Evolutionary conservation across 352 stramenopile species (phyloP), one percentile per base, ranked within the genome.

Genomic region (Pythium volutum): DNA sequence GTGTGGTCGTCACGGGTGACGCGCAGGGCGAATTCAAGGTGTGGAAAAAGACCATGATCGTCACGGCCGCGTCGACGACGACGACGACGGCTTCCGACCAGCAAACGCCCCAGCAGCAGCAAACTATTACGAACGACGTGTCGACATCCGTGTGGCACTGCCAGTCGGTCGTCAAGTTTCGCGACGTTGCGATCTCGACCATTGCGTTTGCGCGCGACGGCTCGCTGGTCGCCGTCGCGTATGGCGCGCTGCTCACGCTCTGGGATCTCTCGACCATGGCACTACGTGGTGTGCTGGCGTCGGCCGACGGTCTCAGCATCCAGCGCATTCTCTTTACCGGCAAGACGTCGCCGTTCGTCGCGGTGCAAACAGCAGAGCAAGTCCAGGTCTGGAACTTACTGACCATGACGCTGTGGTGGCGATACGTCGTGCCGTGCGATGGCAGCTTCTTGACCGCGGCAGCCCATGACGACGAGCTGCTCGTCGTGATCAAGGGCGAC

Each of bases 191-290:
- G 11, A 87, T 96, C 54, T 87, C 79, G 15, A 72, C 78, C 2
- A 71, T 89, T n/a, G 70, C 67, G 15, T 92, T 95, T 55, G 73
- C 87, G 3, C 49, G 68, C 10, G 88, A 97, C 55, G 86, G 82
- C 9, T 96, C 88, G 43, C 65, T 97, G 34, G 66, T 97, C 22
- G 88, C 87, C 1, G 80, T 96, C 46, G 87, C 84, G 3, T 96
- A 96, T 59, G 77, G 74, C 20, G 72, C 81, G 34, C 68, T 95
- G 43, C 57, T 97, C 22, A 95, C 88, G 42, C 73, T 97, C 26
- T 97, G 88, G 88, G 85, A 97, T 49, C 70, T 91, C 14, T 48
- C 57, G 11, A 91, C 81, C 14, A 86, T 92, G 66, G 72, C 81
- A 26, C 62, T 97, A n/a, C 71, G 81, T 25, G 78, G 78, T 53